Evolutionary conservation across 1,139 yeast genomes (phyloP).

Genomic region (Pichia sp.): DNA sequence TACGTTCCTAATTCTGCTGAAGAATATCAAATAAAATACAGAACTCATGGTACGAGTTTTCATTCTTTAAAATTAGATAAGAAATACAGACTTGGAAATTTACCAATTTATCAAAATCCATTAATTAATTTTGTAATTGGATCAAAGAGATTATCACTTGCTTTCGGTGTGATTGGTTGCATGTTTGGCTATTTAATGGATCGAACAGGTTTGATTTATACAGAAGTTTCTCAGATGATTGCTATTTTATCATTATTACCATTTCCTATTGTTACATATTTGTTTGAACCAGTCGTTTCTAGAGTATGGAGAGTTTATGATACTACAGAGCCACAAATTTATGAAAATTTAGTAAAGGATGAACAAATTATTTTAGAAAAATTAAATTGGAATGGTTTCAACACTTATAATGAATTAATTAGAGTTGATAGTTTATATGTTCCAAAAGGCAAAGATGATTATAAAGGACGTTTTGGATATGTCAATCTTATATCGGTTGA

Average conservation of each 20-base stretch:
- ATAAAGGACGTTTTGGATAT: slow-evolving; percentile 43
- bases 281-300: slow-evolving; percentile 63
- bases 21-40: slow-evolving; percentile 19
- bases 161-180: slow-evolving; percentile 49
- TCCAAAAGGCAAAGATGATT: slow-evolving; percentile 28
- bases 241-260: slow-evolving; percentile 40
- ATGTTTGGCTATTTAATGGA: slow-evolving; percentile 50
- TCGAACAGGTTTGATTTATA: slow-evolving; percentile 53
- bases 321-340: slow-evolving; percentile 55
- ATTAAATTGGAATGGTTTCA: slow-evolving; percentile 59
- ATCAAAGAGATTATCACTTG: slow-evolving; percentile 47
- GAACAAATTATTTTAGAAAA: slow-evolving; percentile 68
- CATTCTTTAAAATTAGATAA: slow-evolving; percentile 25
- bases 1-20: slow-evolving; percentile 22
- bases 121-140: slow-evolving; percentile 50
- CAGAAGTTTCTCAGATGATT: slow-evolving; percentile 43
- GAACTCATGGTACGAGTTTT: slow-evolving; percentile 27
- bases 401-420: slow-evolving; percentile 55
- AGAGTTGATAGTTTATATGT: slow-evolving; percentile 42
- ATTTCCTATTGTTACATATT: slow-evolving; percentile 45
- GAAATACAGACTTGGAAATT: slow-evolving; percentile 45
- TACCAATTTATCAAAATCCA: slow-evolving; percentile 52
- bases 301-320: slow-evolving; percentile 67
- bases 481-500: slow-evolving; percentile 51
- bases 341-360: slow-evolving; percentile 51